Base-by-base conservation (phyloP, 352 stramenopile species). In the Phytophthora multivora region DNA sequence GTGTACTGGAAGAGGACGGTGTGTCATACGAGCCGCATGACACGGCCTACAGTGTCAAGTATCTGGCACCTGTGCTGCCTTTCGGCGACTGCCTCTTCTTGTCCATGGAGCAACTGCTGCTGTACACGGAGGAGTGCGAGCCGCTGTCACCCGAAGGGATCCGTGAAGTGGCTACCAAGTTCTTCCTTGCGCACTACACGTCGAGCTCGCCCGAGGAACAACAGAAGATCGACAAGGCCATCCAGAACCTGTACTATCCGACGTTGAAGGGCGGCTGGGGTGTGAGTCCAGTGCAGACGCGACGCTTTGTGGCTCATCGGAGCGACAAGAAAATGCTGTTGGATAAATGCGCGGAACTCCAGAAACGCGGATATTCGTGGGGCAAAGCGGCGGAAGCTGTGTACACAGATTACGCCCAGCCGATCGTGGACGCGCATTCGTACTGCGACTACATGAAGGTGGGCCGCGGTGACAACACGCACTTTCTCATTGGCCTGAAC, bases 391-490 rank as follows among this genome's bases (percentile, higher is more conserved):
- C 85, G 8, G 87, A 96, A 63, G 71, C 79, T 16, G 84, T 91
- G 18, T 96, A 94, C 74, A 81, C 82, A 23, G 72, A 86, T 38
- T 83, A 80, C 43, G 80, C 85, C n/a, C 69, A 83, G 51, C 80
- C 85, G 3, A 71, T 96, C 21, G 70, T 89, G 21, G 81, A 90
- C 51, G 85, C 80, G 7, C 75, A 89, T 28, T 78, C 87, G 51
- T 96, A 96, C 67, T 93, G 85, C 56, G 79, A 92, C 42, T 96
- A 96, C 64, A 96, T 96, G 87, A 70, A 63, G 8, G 85, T 96
- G 11, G 87, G 85, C 30, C 82, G 76, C 47, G 80, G 83, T 41
- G 71, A 80, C 45, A 95, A 95, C 59, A 76, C 62, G 33, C 83
- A 95, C 66, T 91, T 89, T 53, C 62, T 96, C 19, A 81, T 94